Base-by-base conservation (phyloP, 192 early-diverging fungal genomes). In the Ambispora gerdemannii region DNA sequence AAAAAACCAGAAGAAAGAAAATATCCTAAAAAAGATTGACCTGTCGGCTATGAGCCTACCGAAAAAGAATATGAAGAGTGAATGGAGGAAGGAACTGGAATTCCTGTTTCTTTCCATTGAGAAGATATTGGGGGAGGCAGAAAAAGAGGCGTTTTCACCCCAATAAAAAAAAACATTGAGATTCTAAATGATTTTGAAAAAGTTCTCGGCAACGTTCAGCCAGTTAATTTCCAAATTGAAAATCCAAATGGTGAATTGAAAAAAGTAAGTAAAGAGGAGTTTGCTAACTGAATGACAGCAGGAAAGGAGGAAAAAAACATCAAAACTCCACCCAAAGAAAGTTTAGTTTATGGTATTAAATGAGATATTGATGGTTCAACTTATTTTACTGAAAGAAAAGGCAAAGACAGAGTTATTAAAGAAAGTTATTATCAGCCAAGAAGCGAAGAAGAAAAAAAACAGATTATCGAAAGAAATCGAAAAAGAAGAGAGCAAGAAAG, bases 101-200 rank as follows among this genome's bases (percentile, higher is more conserved):
- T 56, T 56, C 25, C 17, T 27, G 25, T 56, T 56, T 56, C 53
- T 6, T 56, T 56, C 24, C 53, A 56, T 56, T 56, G 53, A 56
- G 53, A 56, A 22, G 53, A 56, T 22, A n/a, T n/a, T n/a, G n/a
- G n/a, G n/a, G n/a, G n/a, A n/a, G 53, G 25, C 13, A 7, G 53
- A 56, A 56, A 56, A 56, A 56, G 53, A 56, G 53, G 53, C 53
- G 53, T 56, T 56, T 56, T 56, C 8, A 56, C 53, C 24, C 53
- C 53, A 56, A 56, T 19, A 56, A 56, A 56, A 56, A 56, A 56
- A 56, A 20, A 10, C 53, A 27, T 27, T 6, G 24, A 27, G 4
- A 22, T n/a, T 56, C 24, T 56, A 56, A 20, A 56, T n/a, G 24
- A 19, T 11, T 7, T 20, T 20, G 4, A 6, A 7, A 20, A 56